Evolutionary conservation across 169 alveolate genomes (phyloP).

Genomic region (Cryptosporidium parvum): DNA sequence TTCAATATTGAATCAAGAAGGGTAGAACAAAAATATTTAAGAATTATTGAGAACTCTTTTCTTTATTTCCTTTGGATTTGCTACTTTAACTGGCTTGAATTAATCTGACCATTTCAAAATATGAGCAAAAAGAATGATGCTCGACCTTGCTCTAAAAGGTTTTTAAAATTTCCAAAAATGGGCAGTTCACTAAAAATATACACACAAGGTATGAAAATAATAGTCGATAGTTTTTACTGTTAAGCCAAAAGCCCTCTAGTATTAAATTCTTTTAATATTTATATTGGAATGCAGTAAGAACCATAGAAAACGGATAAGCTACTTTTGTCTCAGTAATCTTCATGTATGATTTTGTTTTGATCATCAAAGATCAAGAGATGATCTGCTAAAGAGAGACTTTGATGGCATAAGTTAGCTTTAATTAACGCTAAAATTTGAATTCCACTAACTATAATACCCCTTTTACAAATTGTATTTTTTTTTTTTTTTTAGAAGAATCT

Average conservation of each 20-base stretch:
- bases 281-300: not conserved
- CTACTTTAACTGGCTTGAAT: not conserved
- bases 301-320: not conserved
- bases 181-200: not conserved
- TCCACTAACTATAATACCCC: not conserved
- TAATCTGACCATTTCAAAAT: not conserved
- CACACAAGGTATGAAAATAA: slow-evolving; percentile 16
- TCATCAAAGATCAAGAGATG: not conserved
- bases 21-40: not conserved
- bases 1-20: not conserved
- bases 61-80: not conserved
- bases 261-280: not conserved
- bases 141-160: not conserved
- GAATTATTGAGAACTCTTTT: not conserved
- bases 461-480: not conserved
- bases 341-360: not conserved
- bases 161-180: not conserved
- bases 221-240: not conserved
- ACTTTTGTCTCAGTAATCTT: not conserved
- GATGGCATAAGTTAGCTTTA: not conserved
- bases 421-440: not conserved
- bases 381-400: not conserved
- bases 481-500: slow-evolving; percentile 7
- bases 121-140: not conserved
- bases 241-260: not conserved